A percentile compares a stretch with the other conserved stretches of the same genome.
Evolutionary conservation across 805 yeast species (phyloP).

Genomic region (Starmerella etchellsii): DNA sequence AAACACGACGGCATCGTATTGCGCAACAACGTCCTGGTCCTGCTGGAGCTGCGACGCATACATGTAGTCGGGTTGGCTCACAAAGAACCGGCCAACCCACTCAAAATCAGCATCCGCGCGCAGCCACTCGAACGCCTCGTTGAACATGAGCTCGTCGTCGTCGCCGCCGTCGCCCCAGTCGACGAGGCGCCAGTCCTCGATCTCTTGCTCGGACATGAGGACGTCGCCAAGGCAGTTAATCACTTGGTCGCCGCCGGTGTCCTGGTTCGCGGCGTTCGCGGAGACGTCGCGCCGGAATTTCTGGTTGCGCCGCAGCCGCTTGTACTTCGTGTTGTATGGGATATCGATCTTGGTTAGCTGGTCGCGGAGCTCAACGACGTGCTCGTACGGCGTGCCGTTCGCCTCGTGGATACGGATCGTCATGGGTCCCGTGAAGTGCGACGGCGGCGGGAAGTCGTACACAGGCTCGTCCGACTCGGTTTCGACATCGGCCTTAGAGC

Average conservation of each 20-base stretch:
- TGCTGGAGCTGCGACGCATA: constrained; percentile 84
- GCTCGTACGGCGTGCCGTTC: constrained; percentile 97
- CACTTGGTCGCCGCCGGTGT: constrained; percentile 31
- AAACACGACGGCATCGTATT: constrained; percentile 63
- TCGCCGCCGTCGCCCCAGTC: constrained; percentile 64
- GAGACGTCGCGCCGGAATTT: constrained; percentile 29
- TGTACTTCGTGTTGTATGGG: constrained; percentile 88
- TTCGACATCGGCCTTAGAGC: no score
- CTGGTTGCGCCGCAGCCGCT: constrained; percentile 57
- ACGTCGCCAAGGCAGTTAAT: constrained; percentile 67
- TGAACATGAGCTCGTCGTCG: constrained; percentile 53
- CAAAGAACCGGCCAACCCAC: constrained; percentile 75
- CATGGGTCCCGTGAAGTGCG: constrained; percentile 65
- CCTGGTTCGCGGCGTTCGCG: constrained; percentile 20
- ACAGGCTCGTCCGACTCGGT: not conserved
- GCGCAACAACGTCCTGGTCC: constrained; percentile 95
- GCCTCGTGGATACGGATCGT: constrained; percentile 95
- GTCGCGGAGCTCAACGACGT: constrained; percentile 83
- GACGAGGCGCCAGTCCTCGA: constrained; percentile 55
- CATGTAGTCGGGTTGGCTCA: constrained; percentile 91
- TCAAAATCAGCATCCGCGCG: constrained; percentile 96
- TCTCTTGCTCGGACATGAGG: constrained; percentile 45
- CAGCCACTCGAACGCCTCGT: constrained; percentile 94
- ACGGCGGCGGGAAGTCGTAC: constrained; percentile 7
- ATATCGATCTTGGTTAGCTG: constrained; percentile 76